A percentile compares a stretch with the other conserved stretches of the same genome.
phyloP scores from a whole-genome alignment of 2,329 filamentous ascomycete species.

The Lachnellula occidentalis region DNA sequence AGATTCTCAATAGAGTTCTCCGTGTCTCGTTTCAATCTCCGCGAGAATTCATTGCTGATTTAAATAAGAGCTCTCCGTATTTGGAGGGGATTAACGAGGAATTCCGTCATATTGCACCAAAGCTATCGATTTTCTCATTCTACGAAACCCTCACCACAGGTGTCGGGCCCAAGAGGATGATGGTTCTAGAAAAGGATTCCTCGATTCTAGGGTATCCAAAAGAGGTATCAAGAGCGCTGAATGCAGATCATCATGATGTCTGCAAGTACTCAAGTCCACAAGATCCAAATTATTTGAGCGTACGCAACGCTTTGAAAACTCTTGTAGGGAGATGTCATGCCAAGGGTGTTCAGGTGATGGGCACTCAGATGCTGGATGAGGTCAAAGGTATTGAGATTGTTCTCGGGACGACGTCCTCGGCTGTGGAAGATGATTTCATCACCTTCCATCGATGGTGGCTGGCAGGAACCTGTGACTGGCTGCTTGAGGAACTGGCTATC shows the following conservation, averaged over 20 bases:
- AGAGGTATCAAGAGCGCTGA: constrained; percentile 21
- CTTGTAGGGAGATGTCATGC: constrained; percentile 22
- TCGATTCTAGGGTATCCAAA: constrained; percentile 27
- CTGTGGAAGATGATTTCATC: constrained; percentile 13
- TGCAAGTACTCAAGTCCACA: constrained; percentile 29
- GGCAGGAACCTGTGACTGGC: constrained; percentile 21
- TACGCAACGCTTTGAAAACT: constrained; percentile 9
- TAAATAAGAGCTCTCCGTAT: constrained; percentile 33
- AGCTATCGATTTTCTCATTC: constrained; percentile 37
- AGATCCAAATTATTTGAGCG: constrained; percentile 21
- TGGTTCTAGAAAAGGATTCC: constrained; percentile 28
- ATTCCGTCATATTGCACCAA: constrained; percentile 37
- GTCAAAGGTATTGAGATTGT: background rate
- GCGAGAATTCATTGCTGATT: constrained; percentile 36
- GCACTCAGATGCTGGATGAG: background rate
- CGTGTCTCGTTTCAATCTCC: constrained; percentile 22
- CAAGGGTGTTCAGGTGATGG: background rate
- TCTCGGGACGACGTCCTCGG: background rate
- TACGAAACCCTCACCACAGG: constrained; percentile 38
- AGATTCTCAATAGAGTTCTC: constrained; percentile 35
- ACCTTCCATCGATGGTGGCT: constrained; percentile 16
- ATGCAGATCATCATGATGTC: constrained; percentile 32
- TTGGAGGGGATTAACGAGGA: constrained; percentile 39
- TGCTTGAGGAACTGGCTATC: constrained; percentile 9
- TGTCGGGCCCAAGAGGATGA: constrained; percentile 22